Evolutionary conservation across 805 yeast species (phyloP).

Genomic region (Pachysolen tannophilus): DNA sequence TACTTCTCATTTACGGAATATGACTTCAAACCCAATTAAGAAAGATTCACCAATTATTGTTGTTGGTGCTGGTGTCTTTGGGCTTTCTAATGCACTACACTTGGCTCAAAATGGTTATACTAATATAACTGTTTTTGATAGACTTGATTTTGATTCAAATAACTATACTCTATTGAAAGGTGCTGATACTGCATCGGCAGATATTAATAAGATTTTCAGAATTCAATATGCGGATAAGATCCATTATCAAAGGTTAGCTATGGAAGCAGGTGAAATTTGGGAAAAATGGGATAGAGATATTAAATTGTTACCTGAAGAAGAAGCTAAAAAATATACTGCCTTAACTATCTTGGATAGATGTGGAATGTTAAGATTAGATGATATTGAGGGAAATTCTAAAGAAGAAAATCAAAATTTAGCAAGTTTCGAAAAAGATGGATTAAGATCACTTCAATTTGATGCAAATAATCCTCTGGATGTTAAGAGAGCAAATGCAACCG

Average conservation of each 20-base stretch:
- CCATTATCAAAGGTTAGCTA: conserved; percentile 24
- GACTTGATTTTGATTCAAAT: conserved; percentile 21
- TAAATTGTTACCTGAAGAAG: conserved; percentile 15
- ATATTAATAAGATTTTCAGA: conserved; percentile 30
- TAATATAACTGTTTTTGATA: conserved; percentile 30
- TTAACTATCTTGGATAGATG: conserved; percentile 19
- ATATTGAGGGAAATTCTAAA: conserved; percentile 14
- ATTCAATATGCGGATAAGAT: conserved; percentile 29
- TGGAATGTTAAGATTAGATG: conserved; percentile 22
- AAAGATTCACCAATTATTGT: conserved; percentile 26
- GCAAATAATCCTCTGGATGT: conserved; percentile 21
- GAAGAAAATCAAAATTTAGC: conserved; percentile 16
- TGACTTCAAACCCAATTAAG: too few species aligned
- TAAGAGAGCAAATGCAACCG: conserved; percentile 22
- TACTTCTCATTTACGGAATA: too few species aligned
- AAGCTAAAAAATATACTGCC: conserved; percentile 9
- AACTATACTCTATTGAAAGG: conserved; percentile 26
- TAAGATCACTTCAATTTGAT: conserved; percentile 21
- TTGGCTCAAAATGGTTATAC: conserved; percentile 27
- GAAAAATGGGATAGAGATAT: conserved; percentile 16
- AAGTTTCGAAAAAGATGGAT: conserved; percentile 19
- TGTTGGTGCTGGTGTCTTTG: conserved; percentile 51
- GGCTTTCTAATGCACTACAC: conserved; percentile 40
- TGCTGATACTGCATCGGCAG: conserved; percentile 32
- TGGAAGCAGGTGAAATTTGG: conserved; percentile 17